Evolutionary conservation across 768 basidiomycete species (phyloP).

Genomic region (Tricholoma saponaceum): DNA sequence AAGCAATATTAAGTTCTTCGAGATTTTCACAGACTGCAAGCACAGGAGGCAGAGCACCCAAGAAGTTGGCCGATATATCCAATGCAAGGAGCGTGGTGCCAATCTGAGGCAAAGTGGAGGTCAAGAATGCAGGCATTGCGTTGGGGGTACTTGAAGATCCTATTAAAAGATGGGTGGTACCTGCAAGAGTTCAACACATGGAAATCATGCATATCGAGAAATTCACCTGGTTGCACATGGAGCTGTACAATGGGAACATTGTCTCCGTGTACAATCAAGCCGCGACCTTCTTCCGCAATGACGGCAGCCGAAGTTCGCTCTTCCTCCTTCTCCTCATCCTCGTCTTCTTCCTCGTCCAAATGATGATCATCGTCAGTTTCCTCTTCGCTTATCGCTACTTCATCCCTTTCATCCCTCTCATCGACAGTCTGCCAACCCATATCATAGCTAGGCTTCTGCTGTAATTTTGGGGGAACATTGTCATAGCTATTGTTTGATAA

Average conservation of each 20-base stretch:
- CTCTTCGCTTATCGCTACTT: slow-evolving; percentile 26
- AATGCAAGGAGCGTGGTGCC: slow-evolving; percentile 79
- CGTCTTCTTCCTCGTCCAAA: slow-evolving; percentile 46
- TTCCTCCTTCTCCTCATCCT: slow-evolving; percentile 49
- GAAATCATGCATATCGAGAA: slow-evolving; percentile 3
- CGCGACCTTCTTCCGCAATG: slow-evolving; percentile 79
- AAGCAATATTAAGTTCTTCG: slow-evolving; percentile 92
- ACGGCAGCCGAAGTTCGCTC: slow-evolving; percentile 76
- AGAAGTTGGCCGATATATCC: slow-evolving; percentile 88
- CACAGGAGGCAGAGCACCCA: slow-evolving; percentile 78
- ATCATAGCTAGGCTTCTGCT: slow-evolving; percentile 72
- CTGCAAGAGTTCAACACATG: slow-evolving; percentile 35
- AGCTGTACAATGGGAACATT: slow-evolving; percentile 57
- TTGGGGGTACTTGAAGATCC: slow-evolving; percentile 78
- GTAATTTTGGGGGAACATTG: slow-evolving; percentile 38
- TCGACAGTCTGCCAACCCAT: slow-evolving; percentile 68
- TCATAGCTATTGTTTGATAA: slow-evolving; percentile 37
- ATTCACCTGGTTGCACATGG: slow-evolving; percentile 70
- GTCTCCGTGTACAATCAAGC: slow-evolving; percentile 75
- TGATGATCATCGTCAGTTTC: slow-evolving; percentile 35
- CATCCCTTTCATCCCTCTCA: slow-evolving; percentile 41
- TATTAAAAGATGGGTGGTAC: slow-evolving; percentile 90
- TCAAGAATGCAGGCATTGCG: slow-evolving; percentile 73
- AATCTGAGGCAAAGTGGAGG: slow-evolving; percentile 66
- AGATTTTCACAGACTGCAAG: slow-evolving; percentile 77